These are phyloP conservation scores for Xylaria sp. DNA, from an alignment of 2,329 filamentous ascomycete species.

Conservation along the genomic window DNA sequence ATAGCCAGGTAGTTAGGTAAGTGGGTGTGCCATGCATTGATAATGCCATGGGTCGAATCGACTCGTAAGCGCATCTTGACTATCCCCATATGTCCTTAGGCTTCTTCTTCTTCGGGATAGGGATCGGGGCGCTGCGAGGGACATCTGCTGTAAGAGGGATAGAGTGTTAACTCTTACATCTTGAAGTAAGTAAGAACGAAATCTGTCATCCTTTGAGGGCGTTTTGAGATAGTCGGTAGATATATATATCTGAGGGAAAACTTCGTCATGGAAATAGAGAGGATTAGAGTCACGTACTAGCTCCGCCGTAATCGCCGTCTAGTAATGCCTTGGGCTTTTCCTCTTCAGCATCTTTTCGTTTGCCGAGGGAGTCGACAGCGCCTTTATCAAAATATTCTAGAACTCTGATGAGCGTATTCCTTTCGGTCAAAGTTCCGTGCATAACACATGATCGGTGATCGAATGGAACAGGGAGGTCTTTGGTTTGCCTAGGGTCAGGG, in stretches of 20 bases:
- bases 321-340: not conserved
- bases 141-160: not conserved
- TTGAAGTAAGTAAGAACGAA: not conserved
- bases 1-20: no score
- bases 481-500: no score
- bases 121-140: slow-evolving; percentile 2
- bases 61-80: not conserved
- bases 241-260: not conserved
- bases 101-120: not conserved
- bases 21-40: no score
- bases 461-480: no score
- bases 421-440: no score
- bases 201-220: not conserved
- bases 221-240: not conserved
- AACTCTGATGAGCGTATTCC: no score
- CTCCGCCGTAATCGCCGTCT: slow-evolving; percentile 14
- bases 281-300: not conserved
- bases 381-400: no score
- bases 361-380: no score
- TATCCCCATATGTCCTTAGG: not conserved
- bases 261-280: not conserved
- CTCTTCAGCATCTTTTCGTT: no score
- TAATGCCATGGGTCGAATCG: no score
- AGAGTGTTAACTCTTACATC: not conserved
- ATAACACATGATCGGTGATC: no score